These are phyloP conservation scores for Colletotrichum sp. DNA, from an alignment of 2,329 filamentous ascomycete genomes.

Conservation along the genomic window DNA sequence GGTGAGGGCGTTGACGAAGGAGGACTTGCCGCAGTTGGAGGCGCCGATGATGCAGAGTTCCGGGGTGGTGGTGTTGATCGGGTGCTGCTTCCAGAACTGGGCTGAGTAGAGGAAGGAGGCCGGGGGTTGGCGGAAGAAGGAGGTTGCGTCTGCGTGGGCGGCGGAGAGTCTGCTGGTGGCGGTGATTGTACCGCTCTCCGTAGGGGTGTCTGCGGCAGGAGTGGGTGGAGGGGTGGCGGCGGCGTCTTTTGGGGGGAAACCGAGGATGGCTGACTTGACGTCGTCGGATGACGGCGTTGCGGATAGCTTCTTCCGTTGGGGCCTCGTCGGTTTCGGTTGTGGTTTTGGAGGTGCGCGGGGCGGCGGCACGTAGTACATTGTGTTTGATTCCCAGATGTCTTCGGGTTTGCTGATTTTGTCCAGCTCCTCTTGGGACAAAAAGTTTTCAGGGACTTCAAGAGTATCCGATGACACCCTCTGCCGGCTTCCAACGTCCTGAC, in stretches of 20 bases:
- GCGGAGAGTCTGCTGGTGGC: background rate
- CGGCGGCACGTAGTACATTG: background rate
- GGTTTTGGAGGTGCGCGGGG: background rate
- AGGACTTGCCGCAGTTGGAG: slow-evolving; percentile 89
- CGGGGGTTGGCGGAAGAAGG: slow-evolving; percentile 10
- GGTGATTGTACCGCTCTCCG: background rate
- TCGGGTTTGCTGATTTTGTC: background rate
- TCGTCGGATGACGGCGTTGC: background rate
- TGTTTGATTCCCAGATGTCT: slow-evolving; percentile 1
- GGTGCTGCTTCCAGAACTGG: slow-evolving; percentile 51
- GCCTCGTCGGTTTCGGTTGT: background rate
- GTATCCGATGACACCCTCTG: background rate
- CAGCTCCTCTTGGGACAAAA: background rate
- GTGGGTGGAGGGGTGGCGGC: background rate
- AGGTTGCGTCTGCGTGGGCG: background rate
- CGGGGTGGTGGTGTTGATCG: slow-evolving; percentile 55
- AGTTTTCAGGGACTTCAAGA: background rate
- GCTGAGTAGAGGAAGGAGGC: slow-evolving; percentile 54
- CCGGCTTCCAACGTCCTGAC: background rate
- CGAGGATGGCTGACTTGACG: background rate
- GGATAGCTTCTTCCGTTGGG: background rate
- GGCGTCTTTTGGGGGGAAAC: background rate
- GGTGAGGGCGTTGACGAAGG: slow-evolving; percentile 82
- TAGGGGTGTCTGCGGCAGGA: background rate
- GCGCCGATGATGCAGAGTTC: slow-evolving; percentile 82